Base-by-base conservation (phyloP, 2,329 filamentous ascomycete species). In the Xylariaceae sp. region DNA sequence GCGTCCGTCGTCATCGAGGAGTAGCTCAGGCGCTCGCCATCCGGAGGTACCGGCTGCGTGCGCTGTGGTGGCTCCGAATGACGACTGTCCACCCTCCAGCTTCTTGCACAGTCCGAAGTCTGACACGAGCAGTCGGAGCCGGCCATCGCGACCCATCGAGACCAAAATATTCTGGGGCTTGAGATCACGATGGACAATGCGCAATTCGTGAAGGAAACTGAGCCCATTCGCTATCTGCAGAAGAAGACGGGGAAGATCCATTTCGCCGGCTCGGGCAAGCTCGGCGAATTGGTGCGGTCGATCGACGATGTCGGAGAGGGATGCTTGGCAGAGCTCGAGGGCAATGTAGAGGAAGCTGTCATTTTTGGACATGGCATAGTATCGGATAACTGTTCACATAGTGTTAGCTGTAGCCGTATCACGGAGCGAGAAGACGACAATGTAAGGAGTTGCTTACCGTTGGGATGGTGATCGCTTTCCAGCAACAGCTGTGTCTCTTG, bases 91-190 rank as follows among this genome's bases (percentile, higher is more conserved):
- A 57, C 91, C 91, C 64, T 97, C 94, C 13, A 99, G 78, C 70
- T 97, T 97, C 80, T 97, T 99, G 74, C 94, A 97, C 0, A 99
- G 83, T 4, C 94, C 94, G 75, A 99, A 99, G 73, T 99, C 94
- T 0, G 94, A 97, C 42, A 99, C 96, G 3, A 99, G 84, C 44
- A 99, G 81, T n/a, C 93, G 88, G 23, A 92, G 87, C 42, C 81
- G 84, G 48, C 84, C 84, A 60, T 86, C 82, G 67, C 88, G 86
- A 66, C 82, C 86, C 77, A 88, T 86, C 39, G 86, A 84, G 60
- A 97, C 92, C 1, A 99, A 80, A 54, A 99, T 97, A 68, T 99
- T 99, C 70, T 99, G 94, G 0, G 94, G 94, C 73, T 99, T 99
- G 69, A 99, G 83, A 71, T 99, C 94, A 56, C 94, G 89, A 73